Percentiles rank a stretch among this genome's conserved stretches.
Evolutionary conservation across 495 filamentous ascomycete species (phyloP).

Genomic region (Penicillium paradoxum): DNA sequence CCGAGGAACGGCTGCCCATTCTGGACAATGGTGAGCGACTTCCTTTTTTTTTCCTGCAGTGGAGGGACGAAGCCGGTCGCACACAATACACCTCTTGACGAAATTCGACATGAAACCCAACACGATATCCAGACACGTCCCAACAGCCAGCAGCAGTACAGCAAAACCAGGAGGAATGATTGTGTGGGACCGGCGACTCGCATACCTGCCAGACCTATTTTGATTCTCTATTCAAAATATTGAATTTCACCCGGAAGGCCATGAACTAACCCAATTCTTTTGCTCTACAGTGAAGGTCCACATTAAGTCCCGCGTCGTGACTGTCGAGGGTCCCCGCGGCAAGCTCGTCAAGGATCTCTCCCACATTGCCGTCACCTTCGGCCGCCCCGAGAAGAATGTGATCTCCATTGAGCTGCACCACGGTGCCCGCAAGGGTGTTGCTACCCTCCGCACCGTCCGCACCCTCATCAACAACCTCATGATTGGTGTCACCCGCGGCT

Average conservation of each 20-base stretch:
- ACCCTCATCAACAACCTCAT: constrained; percentile 97
- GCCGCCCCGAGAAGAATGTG: constrained; percentile 67
- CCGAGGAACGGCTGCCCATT: constrained; percentile 85
- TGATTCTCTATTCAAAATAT: neutral
- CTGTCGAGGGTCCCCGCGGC: constrained; percentile 92
- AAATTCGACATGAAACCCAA: neutral
- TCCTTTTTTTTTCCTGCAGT: constrained; percentile 14
- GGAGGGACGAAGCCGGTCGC: constrained; percentile 11
- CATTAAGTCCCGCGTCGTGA: constrained; percentile 94
- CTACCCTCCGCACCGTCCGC: constrained; percentile 94
- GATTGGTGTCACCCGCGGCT: constrained; percentile 95
- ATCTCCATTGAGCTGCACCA: constrained; percentile 98
- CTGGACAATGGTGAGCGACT: constrained; percentile 85
- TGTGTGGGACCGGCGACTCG: constrained; percentile 11
- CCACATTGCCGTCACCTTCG: constrained; percentile 95
- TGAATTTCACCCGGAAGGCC: neutral
- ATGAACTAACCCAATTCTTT: constrained; percentile 30
- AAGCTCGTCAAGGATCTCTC: constrained; percentile 94
- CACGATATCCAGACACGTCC: neutral
- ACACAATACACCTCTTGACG: constrained; percentile 7
- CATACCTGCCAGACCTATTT: neutral
- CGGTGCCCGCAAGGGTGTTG: constrained; percentile 93
- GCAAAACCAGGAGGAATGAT: constrained; percentile 1
- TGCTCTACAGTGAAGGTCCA: constrained; percentile 72
- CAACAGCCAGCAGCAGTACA: neutral